phyloP scores from a whole-genome alignment of 1,139 yeast genomes.

The Arxiozyma telluris region DNA sequence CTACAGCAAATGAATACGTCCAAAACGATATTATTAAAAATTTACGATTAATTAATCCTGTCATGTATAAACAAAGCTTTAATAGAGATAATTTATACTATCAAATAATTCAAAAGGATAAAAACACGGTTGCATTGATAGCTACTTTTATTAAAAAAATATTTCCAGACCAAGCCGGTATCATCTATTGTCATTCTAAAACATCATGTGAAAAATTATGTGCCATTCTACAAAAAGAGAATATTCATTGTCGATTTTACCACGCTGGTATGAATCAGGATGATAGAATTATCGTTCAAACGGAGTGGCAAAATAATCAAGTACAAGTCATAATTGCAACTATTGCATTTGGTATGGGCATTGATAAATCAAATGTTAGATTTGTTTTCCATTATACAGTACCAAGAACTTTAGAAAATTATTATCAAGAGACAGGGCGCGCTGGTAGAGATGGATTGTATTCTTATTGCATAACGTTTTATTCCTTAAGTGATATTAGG shows the following conservation, averaged over 20 bases:
- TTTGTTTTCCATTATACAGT: constrained; percentile 83
- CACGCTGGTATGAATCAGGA: constrained; percentile 91
- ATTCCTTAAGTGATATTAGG: constrained; percentile 67
- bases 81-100: constrained; percentile 79
- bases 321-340: constrained; percentile 90
- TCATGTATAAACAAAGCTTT: constrained; percentile 57
- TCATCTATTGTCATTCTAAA: constrained; percentile 87
- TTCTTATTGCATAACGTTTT: constrained; percentile 77
- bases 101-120: constrained; percentile 59
- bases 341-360: constrained; percentile 98
- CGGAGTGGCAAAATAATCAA: constrained; percentile 67
- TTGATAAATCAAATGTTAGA: constrained; percentile 90
- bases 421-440: constrained; percentile 95
- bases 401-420: constrained; percentile 88
- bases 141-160: constrained; percentile 43
- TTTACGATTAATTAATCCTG: constrained; percentile 41
- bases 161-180: constrained; percentile 62
- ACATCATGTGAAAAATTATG: constrained; percentile 79
- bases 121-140: constrained; percentile 51
- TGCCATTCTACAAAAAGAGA: constrained; percentile 46
- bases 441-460: constrained; percentile 91
- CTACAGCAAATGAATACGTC: constrained; percentile 92
- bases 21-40: constrained; percentile 75
- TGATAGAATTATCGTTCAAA: constrained; percentile 61
- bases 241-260: constrained; percentile 62